These are phyloP conservation scores for Millerozyma miso DNA, from an alignment of 805 yeast species.

Conservation along the genomic window DNA sequence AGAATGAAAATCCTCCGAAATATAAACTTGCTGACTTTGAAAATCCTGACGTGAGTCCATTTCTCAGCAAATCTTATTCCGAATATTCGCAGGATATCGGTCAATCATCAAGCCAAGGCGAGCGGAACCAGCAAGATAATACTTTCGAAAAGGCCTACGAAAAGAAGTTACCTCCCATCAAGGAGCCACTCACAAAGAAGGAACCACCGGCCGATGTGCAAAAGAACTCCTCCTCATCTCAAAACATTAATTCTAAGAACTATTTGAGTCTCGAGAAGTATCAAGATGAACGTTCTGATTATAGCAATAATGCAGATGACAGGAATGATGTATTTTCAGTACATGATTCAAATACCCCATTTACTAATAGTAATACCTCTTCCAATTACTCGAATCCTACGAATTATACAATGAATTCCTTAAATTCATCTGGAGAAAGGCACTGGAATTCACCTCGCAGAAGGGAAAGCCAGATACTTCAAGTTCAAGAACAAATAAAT, in stretches of 20 bases:
- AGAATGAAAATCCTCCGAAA: conserved; percentile 12
- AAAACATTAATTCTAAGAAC: neutral
- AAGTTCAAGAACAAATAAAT: conserved; percentile 37
- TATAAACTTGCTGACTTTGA: conserved; percentile 25
- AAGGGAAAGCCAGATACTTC: conserved; percentile 26
- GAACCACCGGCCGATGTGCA: conserved; percentile 4
- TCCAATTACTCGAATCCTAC: conserved; percentile 39
- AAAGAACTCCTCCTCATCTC: neutral
- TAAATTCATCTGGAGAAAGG: conserved; percentile 20
- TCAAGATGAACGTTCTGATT: neutral
- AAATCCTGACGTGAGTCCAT: conserved; percentile 28
- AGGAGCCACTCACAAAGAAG: conserved; percentile 4
- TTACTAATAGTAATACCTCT: conserved; percentile 14
- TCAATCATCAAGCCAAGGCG: neutral
- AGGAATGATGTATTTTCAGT: conserved; percentile 17
- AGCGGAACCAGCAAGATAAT: neutral
- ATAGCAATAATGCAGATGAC: conserved; percentile 11
- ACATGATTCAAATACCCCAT: conserved; percentile 2
- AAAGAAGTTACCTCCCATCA: conserved; percentile 7
- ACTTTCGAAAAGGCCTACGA: neutral
- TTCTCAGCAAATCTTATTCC: conserved; percentile 25
- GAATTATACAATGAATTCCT: conserved; percentile 21
- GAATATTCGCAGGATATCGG: conserved; percentile 17
- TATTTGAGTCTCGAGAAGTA: neutral
- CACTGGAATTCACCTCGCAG: conserved; percentile 44